Evolutionary conservation across 306 rosid species (phyloP).

Genomic region (Sindora glabra): DNA sequence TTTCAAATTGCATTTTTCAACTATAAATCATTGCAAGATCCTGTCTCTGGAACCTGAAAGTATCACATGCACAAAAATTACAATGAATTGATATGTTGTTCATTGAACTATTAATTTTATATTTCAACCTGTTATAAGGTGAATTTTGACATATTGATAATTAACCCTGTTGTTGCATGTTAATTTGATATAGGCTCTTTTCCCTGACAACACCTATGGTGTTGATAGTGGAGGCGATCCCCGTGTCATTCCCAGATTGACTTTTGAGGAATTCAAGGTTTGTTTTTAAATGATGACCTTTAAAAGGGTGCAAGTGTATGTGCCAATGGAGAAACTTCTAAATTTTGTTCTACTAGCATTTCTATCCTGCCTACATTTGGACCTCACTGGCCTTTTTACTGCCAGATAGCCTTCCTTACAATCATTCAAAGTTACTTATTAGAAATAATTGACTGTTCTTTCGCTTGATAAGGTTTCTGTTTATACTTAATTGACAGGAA

Average conservation of each 20-base stretch:
- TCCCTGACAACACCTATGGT: slow-evolving; percentile 88
- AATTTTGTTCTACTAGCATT: not conserved
- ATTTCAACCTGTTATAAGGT: not conserved
- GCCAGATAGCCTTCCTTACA: not conserved
- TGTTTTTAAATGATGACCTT: not conserved
- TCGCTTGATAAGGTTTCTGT: not conserved
- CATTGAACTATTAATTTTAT: too few relatives aligned
- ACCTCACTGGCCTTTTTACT: slow-evolving; percentile 8
- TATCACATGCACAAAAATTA: not conserved
- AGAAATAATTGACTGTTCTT: not conserved
- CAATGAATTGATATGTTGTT: too few relatives aligned
- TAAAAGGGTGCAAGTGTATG: not conserved
- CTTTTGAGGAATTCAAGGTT: slow-evolving; percentile 88
- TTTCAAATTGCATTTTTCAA: too few relatives aligned
- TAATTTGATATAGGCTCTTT: slow-evolving; percentile 64
- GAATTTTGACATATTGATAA: not conserved
- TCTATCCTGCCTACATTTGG: not conserved
- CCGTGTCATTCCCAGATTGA: slow-evolving; percentile 75
- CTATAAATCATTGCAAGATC: not conserved
- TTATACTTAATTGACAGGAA: slow-evolving; percentile 51
- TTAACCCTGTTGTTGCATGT: slow-evolving; percentile 14
- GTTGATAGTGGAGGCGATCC: slow-evolving; percentile 99
- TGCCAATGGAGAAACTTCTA: not conserved
- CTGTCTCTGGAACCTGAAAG: not conserved
- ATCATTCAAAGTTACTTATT: not conserved